Conservation (phyloP, 768 basidiomycete species). For the Exidia glandulosa region DNA sequence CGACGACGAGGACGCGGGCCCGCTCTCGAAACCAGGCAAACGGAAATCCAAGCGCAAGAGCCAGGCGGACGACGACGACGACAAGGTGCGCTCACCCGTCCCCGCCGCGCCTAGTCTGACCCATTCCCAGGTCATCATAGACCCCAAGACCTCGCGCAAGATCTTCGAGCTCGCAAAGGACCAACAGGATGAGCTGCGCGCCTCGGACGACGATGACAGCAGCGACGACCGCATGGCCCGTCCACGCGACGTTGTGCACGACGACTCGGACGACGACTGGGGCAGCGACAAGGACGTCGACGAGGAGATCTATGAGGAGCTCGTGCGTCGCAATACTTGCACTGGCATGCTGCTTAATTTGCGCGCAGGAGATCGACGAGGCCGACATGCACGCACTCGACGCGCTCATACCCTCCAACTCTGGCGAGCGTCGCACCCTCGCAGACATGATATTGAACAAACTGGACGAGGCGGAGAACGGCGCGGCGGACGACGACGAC, state of each 20-base stretch:
- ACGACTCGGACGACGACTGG: constrained; percentile 27
- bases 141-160: constrained; percentile 70
- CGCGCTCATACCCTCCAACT: constrained; percentile 62
- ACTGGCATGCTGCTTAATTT: neutral
- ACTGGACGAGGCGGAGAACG: constrained; percentile 55
- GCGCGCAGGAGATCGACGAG: constrained; percentile 72
- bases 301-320: constrained; percentile 29
- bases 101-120: neutral
- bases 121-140: constrained; percentile 47
- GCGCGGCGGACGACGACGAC: constrained; percentile 33
- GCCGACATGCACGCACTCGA: constrained; percentile 82
- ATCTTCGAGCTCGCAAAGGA: constrained; percentile 89
- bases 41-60: constrained; percentile 35
- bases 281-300: constrained; percentile 31
- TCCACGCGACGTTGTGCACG: constrained; percentile 10
- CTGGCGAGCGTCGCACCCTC: constrained; percentile 69
- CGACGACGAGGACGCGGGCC: constrained; percentile 74
- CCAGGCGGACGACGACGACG: constrained; percentile 46
- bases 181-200: constrained; percentile 78
- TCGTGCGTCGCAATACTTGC: constrained; percentile 20
- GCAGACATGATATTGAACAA: constrained; percentile 97
- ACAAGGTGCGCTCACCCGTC: constrained; percentile 11
- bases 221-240: neutral
- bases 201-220: constrained; percentile 45
- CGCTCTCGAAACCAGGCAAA: constrained; percentile 62